These are phyloP conservation scores for Neurospora sp. DNA, from an alignment of 495 filamentous ascomycete genomes.

Conservation along the genomic window DNA sequence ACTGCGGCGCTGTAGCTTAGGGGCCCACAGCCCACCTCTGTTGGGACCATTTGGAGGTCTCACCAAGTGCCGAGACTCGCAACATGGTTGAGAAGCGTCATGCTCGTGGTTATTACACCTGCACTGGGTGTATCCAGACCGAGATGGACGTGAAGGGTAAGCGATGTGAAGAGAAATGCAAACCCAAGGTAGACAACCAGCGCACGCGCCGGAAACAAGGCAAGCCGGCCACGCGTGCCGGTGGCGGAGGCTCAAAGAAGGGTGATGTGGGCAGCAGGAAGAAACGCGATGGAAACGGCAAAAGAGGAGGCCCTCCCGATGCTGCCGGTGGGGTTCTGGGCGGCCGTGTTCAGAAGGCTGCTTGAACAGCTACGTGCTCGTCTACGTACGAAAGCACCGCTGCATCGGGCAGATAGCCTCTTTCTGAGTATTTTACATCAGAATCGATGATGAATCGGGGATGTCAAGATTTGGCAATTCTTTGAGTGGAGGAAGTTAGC, in stretches of 20 bases:
- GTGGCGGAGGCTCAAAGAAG: not conserved
- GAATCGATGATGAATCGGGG: accelerated
- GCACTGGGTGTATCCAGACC: not conserved
- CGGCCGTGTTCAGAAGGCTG: not conserved
- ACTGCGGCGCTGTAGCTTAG: not conserved
- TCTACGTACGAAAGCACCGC: too few species aligned
- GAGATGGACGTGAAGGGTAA: not conserved
- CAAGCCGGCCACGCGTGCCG: not conserved
- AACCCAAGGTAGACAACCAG: not conserved
- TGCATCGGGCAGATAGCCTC: not conserved
- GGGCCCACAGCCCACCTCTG: not conserved
- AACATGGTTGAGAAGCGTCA: not conserved
- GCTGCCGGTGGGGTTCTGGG: not conserved
- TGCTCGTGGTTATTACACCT: not conserved
- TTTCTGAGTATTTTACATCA: not conserved
- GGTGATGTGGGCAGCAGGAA: not conserved
- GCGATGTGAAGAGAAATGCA: not conserved
- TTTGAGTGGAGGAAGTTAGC: not conserved
- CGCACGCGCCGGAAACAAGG: not conserved
- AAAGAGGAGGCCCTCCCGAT: not conserved
- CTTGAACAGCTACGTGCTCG: not conserved
- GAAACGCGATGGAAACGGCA: not conserved
- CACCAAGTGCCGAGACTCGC: not conserved
- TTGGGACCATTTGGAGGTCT: not conserved
- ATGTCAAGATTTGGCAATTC: not conserved